Base-by-base conservation (phyloP, 225 moss, liverwort and hornwort genomes). In the Ulota crispa region DNA sequence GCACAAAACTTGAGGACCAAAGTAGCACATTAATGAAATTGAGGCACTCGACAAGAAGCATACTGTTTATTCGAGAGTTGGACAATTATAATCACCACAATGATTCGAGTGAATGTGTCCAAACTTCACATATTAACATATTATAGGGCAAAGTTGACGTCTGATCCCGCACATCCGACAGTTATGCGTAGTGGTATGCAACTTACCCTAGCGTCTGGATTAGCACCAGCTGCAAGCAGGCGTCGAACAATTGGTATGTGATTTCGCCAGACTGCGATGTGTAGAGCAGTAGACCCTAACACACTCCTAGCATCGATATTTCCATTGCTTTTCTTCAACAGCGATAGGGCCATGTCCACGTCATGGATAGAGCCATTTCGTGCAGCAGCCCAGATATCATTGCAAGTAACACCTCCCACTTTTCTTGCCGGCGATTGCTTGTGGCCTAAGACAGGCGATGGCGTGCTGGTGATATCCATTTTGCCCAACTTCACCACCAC, bases 221-320 rank as follows among this genome's bases (percentile, higher is more conserved):
- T 93, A 71, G 97, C 95, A 82, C 95, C 95, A 18, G 94, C 95
- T 68, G 93, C 94, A 83, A 99, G 87, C 52, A 99, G 84, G 31
- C 91, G 92, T 64, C 92, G 89, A 73, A 96, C 85, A 84, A 96
- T 89, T 20, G 95, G 98, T 77, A 99, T 89, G 73, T 96, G 93
- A 84, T 99, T 99, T 84, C 95, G 90, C 98, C 98, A 99, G 54
- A 90, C 94, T 70, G 95, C 95, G 75, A 94, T 90, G 47, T 99
- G 98, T 14, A 99, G 89, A 59, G 95, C 89, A 70, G 92, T 93
- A 20, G 93, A 95, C 61, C 98, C 98, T 36, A 92, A 89, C 41
- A 84, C 83, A 87, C 89, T 96, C 77, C 91, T 92, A 36, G 88
- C 89, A 83, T 99, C 93, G 57, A 94, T 81, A 54, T 86, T 94